A percentile compares a stretch with the other conserved stretches of the same genome.
phyloP scores from a whole-genome alignment of 163 green algal genomes.

The Trebouxiophyceae sp. region DNA sequence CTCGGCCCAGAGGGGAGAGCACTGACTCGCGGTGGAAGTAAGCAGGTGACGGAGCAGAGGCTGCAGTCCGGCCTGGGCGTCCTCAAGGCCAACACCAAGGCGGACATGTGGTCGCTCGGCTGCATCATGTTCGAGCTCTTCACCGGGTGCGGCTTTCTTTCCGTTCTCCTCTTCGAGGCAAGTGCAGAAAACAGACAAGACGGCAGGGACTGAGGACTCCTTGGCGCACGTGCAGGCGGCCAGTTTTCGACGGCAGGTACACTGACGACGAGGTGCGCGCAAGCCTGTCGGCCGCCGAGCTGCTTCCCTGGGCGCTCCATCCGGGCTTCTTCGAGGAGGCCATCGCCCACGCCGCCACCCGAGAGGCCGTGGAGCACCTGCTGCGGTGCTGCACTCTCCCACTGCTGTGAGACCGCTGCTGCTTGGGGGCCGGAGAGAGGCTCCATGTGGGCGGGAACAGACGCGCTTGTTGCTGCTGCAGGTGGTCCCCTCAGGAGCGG shows the following conservation, averaged over 20 bases:
- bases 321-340: not conserved
- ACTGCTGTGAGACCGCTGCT: too few species aligned
- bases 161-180: not conserved
- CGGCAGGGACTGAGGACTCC: not conserved
- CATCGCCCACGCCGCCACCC: not conserved
- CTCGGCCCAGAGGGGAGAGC: too few species aligned
- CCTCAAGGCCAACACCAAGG: not conserved
- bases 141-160: not conserved
- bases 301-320: not conserved
- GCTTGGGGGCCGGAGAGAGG: too few species aligned
- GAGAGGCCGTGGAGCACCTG: not conserved
- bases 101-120: not conserved
- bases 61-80: too few species aligned
- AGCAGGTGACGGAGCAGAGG: too few species aligned
- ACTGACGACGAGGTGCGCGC: not conserved
- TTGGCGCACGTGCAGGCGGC: not conserved
- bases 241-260: not conserved
- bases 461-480: too few species aligned
- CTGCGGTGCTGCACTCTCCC: too few species aligned
- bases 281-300: not conserved
- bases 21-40: too few species aligned
- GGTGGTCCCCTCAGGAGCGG: too few species aligned
- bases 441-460: too few species aligned
- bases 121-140: slow-evolving; percentile 1
- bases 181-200: not conserved